phyloP scores from a whole-genome alignment of 768 basidiomycete species.

The Dacryopinax primogenitus region DNA sequence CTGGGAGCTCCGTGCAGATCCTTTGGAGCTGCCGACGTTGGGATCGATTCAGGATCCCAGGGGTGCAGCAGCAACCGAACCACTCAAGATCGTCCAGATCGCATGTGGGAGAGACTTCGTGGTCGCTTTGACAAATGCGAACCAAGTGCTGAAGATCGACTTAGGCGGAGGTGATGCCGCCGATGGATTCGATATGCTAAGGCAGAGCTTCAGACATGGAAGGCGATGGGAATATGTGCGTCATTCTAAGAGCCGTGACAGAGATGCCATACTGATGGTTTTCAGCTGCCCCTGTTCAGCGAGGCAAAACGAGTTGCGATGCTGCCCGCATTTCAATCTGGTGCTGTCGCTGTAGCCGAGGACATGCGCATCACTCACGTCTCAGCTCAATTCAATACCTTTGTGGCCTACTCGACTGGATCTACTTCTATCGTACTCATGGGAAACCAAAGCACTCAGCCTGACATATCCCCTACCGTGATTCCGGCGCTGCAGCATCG shows the following conservation, averaged over 20 bases:
- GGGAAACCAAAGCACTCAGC: slow-evolving; percentile 30
- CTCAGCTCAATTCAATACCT: slow-evolving; percentile 69
- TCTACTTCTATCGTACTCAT: slow-evolving; percentile 59
- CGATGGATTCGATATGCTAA: slow-evolving; percentile 25
- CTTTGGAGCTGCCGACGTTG: slow-evolving; percentile 45
- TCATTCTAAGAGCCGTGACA: not conserved
- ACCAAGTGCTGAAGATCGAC: slow-evolving; percentile 59
- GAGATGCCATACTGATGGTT: not conserved
- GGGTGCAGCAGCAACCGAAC: slow-evolving; percentile 20
- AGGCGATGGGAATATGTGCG: slow-evolving; percentile 58
- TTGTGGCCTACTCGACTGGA: slow-evolving; percentile 70
- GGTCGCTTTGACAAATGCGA: slow-evolving; percentile 66
- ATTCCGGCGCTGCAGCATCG: slow-evolving; percentile 62
- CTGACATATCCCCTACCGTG: slow-evolving; percentile 41
- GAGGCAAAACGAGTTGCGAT: slow-evolving; percentile 41
- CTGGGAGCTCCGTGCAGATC: slow-evolving; percentile 46
- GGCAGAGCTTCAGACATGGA: not conserved
- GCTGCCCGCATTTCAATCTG: slow-evolving; percentile 34
- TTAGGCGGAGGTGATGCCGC: slow-evolving; percentile 27
- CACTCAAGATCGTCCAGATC: slow-evolving; percentile 52
- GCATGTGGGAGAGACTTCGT: slow-evolving; percentile 63
- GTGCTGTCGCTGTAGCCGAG: slow-evolving; percentile 27
- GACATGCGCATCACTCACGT: slow-evolving; percentile 69
- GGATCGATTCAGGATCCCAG: slow-evolving; percentile 22
- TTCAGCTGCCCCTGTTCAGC: slow-evolving; percentile 61